Conservation (phyloP, 306 rosid species). For the Cicer bijugum region DNA sequence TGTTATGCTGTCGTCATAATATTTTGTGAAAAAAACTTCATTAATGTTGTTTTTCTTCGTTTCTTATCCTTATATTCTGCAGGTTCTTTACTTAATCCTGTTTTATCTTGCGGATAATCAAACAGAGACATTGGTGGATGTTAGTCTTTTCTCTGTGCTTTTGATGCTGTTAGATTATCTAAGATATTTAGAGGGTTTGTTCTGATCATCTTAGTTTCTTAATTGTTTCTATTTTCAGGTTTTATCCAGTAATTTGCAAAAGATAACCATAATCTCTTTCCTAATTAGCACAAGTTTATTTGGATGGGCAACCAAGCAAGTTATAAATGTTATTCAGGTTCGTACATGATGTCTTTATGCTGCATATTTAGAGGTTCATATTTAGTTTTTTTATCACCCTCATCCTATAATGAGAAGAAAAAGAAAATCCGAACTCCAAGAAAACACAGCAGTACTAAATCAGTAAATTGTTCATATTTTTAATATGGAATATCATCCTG, state of each 20-base stretch:
- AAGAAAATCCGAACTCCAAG: conserved; percentile 18
- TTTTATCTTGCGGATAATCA: conserved; percentile 76
- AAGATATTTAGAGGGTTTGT: conserved; percentile 21
- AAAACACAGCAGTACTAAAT: not conserved
- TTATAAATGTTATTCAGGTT: conserved; percentile 88
- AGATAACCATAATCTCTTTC: conserved; percentile 57
- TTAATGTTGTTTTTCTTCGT: conserved; percentile 3
- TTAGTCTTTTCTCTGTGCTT: conserved; percentile 48
- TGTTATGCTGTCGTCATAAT: conserved; percentile 27
- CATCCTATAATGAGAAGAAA: not conserved
- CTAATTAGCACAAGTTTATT: conserved; percentile 64
- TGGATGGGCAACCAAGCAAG: conserved; percentile 96
- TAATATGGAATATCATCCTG: conserved; percentile 26
- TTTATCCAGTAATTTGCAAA: conserved; percentile 55
- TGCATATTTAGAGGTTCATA: not conserved
- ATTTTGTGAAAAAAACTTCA: not conserved
- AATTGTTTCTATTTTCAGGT: conserved; percentile 60
- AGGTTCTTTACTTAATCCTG: conserved; percentile 86
- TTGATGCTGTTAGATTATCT: conserved; percentile 20
- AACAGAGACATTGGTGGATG: conserved; percentile 67
- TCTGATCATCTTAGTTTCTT: conserved; percentile 40
- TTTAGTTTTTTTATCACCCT: conserved; percentile 34
- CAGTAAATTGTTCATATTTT: conserved; percentile 12
- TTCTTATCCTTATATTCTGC: conserved; percentile 45
- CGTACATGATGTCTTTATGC: conserved; percentile 26